Percentiles rank a stretch among this genome's conserved stretches.
These are phyloP conservation scores for Calonectria leucothoes DNA, from an alignment of 2,329 filamentous ascomycete species.

Conservation along the genomic window DNA sequence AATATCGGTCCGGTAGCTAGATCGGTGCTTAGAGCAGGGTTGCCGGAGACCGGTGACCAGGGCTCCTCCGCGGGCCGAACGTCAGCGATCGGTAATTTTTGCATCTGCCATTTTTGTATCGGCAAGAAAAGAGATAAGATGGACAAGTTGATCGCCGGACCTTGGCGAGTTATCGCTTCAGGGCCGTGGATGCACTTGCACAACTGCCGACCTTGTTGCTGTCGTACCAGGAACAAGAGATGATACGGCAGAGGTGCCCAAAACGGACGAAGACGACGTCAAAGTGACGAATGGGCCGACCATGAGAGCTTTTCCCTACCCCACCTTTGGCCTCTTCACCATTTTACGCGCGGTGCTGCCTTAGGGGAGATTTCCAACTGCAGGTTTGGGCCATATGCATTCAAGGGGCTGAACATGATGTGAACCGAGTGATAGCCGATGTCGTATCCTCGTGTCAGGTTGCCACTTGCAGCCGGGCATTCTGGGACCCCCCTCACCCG, in stretches of 20 bases:
- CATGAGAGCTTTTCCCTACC: neutral
- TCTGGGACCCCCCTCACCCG: constrained; percentile 9
- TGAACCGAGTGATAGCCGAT: constrained; percentile 29
- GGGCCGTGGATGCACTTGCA: neutral
- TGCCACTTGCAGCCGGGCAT: constrained; percentile 19
- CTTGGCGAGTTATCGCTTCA: neutral
- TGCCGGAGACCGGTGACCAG: constrained; percentile 13
- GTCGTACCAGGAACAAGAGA: neutral
- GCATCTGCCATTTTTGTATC: constrained; percentile 1
- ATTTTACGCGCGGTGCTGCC: neutral
- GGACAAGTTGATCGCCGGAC: neutral
- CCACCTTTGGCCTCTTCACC: neutral
- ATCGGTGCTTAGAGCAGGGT: neutral
- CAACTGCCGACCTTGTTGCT: neutral
- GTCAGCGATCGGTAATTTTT: neutral
- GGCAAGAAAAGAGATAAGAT: constrained; percentile 5
- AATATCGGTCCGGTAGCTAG: constrained; percentile 10
- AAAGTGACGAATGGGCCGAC: constrained; percentile 8
- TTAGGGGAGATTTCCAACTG: neutral
- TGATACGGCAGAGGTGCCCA: neutral
- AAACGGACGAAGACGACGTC: constrained; percentile 8
- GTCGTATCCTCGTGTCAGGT: constrained; percentile 32
- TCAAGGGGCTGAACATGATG: constrained; percentile 14
- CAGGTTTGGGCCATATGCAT: constrained; percentile 14
- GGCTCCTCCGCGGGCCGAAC: neutral